These are phyloP conservation scores for Leishmania tarentolae DNA, from an alignment of 208 protist genomes.

Conservation along the genomic window DNA sequence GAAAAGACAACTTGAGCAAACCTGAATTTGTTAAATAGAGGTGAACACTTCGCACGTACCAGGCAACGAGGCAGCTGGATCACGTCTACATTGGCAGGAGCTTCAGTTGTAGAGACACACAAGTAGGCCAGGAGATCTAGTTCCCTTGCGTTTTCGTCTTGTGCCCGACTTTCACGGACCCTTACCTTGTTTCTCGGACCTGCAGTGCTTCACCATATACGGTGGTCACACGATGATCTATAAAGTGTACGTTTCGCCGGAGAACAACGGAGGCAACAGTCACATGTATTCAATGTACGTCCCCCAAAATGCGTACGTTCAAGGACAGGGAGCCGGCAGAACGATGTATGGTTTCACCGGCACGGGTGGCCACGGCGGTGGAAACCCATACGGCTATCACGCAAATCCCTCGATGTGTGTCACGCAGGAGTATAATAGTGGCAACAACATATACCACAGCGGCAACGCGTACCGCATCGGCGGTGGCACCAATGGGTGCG, in stretches of 20 bases:
- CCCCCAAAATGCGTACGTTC: constrained; percentile 1
- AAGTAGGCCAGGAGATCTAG: not conserved
- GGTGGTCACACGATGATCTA: constrained; percentile 18
- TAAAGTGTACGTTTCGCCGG: constrained; percentile 15
- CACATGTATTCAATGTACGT: constrained; percentile 2
- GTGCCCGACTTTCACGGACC: not conserved
- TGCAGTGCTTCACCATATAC: constrained; percentile 13
- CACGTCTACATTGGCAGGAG: not conserved
- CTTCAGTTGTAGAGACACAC: not conserved
- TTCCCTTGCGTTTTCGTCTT: not conserved
- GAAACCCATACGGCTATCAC: constrained; percentile 13
- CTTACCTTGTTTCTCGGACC: not conserved
- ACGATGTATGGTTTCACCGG: constrained; percentile 10
- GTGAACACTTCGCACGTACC: not conserved
- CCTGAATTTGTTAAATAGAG: not conserved
- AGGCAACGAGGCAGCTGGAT: not conserved
- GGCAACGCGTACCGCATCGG: constrained; percentile 1
- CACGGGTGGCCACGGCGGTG: constrained; percentile 9
- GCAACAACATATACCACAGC: not conserved
- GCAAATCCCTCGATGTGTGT: constrained; percentile 13
- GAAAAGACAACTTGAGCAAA: not conserved
- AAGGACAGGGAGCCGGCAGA: not conserved
- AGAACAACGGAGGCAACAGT: not conserved
- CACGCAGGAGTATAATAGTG: constrained; percentile 20
- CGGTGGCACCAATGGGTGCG: constrained; percentile 5